Evolutionary conservation across 176 grass and related monocot species (phyloP).

Genomic region (Tillandsia fasciculata): DNA sequence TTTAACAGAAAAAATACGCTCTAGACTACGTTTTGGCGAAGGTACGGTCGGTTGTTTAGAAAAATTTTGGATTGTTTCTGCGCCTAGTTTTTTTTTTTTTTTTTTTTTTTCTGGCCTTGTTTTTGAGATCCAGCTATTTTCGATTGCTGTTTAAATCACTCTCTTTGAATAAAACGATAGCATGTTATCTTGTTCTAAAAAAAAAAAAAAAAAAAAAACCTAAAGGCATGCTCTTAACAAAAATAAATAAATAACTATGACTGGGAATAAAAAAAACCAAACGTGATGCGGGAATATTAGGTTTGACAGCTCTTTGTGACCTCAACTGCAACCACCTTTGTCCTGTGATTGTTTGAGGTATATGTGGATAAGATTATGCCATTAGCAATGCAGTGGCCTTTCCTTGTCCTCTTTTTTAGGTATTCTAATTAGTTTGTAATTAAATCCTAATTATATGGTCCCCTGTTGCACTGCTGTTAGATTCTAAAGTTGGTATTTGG

Average conservation of each 20-base stretch:
- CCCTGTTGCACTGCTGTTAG: background rate
- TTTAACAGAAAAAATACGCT: no score
- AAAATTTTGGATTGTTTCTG: no score
- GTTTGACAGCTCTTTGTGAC: constrained; percentile 33
- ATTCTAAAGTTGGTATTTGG: background rate
- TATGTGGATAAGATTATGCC: background rate
- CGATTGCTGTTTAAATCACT: no score
- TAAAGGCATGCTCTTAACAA: background rate
- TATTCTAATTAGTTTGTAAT: constrained; percentile 7
- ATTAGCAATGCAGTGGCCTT: no score
- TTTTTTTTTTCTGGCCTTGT: no score
- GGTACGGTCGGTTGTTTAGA: no score
- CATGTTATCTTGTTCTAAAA: no score
- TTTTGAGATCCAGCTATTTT: no score
- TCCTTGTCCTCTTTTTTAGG: background rate
- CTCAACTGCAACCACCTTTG: constrained; percentile 24
- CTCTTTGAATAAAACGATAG: no score
- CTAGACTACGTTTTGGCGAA: no score
- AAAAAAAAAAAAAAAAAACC: background rate
- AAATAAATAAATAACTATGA: background rate
- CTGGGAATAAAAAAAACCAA: background rate
- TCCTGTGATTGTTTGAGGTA: constrained; percentile 1
- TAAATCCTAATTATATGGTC: background rate
- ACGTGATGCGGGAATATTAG: constrained; percentile 8
- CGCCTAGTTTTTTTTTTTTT: no score